A percentile compares a stretch with the other conserved stretches of the same genome.
Conservation (phyloP, 345 rosid genomes). For the Eutrema heterophyllum region DNA sequence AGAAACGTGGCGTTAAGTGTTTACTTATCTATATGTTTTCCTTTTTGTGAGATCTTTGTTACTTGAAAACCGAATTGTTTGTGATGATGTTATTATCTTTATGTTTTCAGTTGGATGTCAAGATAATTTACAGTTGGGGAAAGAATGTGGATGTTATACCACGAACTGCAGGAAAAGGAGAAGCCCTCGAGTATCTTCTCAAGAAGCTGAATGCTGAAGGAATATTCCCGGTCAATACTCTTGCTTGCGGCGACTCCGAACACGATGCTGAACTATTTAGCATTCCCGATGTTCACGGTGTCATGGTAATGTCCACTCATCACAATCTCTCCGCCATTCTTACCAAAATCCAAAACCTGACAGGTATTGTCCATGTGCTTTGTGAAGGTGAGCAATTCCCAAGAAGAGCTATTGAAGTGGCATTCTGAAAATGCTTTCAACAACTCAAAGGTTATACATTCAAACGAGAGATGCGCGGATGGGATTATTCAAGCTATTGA, state of each 20-base stretch:
- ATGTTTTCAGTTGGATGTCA: conserved; percentile 68
- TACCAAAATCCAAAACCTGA: background rate
- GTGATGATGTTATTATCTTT: background rate
- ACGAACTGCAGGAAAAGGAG: conserved; percentile 93
- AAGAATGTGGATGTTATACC: conserved; percentile 88
- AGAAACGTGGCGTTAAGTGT: conserved; percentile 66
- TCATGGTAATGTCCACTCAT: conserved; percentile 56
- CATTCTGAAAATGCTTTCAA: conserved; percentile 72
- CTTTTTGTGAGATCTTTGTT: background rate
- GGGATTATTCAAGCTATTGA: conserved; percentile 94
- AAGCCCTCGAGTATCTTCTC: conserved; percentile 87
- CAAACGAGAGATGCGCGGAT: conserved; percentile 83
- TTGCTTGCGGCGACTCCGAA: conserved; percentile 98
- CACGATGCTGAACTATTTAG: conserved; percentile 93
- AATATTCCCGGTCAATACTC: conserved; percentile 67
- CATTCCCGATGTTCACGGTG: conserved; percentile 85
- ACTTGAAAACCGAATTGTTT: background rate
- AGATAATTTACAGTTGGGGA: conserved; percentile 85
- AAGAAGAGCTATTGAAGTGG: conserved; percentile 93
- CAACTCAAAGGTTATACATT: conserved; percentile 76
- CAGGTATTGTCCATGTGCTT: background rate
- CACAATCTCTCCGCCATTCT: background rate
- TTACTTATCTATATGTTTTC: background rate
- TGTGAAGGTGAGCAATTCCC: conserved; percentile 85
- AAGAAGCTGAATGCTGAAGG: conserved; percentile 62